A percentile compares a stretch with the other conserved stretches of the same genome.
phyloP scores from a whole-genome alignment of 2,329 filamentous ascomycete species.

The Exophiala sideris region DNA sequence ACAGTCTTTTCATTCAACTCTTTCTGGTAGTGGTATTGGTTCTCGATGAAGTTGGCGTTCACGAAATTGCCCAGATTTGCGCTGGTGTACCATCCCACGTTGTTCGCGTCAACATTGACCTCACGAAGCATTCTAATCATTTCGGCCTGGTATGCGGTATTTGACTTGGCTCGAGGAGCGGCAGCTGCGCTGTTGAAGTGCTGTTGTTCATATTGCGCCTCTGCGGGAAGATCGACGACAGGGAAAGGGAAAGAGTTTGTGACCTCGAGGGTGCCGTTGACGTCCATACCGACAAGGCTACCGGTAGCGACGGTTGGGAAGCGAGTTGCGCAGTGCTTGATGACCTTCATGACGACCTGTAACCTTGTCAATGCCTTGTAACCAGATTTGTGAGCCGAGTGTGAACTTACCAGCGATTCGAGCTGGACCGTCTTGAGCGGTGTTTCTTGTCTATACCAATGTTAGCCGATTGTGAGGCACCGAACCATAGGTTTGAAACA shows the following conservation, averaged over 20 bases:
- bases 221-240: conserved; percentile 67
- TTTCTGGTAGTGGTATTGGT: conserved; percentile 96
- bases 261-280: conserved; percentile 74
- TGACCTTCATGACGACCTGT: conserved; percentile 94
- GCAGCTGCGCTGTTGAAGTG: conserved; percentile 75
- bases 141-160: conserved; percentile 83
- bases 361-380: conserved; percentile 29
- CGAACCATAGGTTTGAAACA: not conserved
- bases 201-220: conserved; percentile 66
- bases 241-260: conserved; percentile 97
- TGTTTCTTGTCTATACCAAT: conserved; percentile 55
- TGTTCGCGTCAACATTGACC: conserved; percentile 97
- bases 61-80: conserved; percentile 98
- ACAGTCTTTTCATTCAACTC: conserved; percentile 82
- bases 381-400: conserved; percentile 31
- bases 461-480: conserved; percentile 18
- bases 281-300: conserved; percentile 90
- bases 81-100: conserved; percentile 97
- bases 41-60: conserved; percentile 93
- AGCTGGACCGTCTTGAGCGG: conserved; percentile 86
- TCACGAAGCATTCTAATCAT: conserved; percentile 97
- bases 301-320: conserved; percentile 90
- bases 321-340: conserved; percentile 84
- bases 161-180: conserved; percentile 88
- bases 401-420: conserved; percentile 72